Evolutionary conservation across 1,139 yeast genomes (phyloP), one percentile per base, ranked within the genome.

Genomic region (Geotrichum europaeum): DNA sequence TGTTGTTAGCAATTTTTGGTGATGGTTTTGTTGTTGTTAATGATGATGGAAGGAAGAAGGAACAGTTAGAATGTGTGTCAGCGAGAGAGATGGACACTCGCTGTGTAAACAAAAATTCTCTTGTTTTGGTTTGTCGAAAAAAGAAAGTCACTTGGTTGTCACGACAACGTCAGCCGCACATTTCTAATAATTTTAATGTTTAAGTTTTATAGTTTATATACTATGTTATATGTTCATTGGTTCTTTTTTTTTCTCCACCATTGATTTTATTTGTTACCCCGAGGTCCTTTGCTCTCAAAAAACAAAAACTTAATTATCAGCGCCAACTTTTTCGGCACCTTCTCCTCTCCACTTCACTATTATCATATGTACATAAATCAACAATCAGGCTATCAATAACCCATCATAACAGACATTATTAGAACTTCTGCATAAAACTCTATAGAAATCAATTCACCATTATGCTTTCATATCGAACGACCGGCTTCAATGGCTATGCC

Each of bases 401-500:
- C 2, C 2, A 28, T 28, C 9, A 28, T 28, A 7, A 4, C 7
- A 5, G 10, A 28, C 32, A 28, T 7, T 2, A 28, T 9, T 28
- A 28, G 5, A 28, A 28, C 32, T 28, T 9, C 9, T 28, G 32
- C 32, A 28, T 28, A 28, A 7, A 28, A 0, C 10, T 9, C 5
- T 28, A 28, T 28, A 28, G 32, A 28, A 28, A 28, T 28, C 32
- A 28, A 28, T 28, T 28, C 10, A 9, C 32, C 20, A 55, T 5
- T 43, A 91, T 92, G 97, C 79, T 90, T 25, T 78, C 86, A 3
- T 91, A 79, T 72, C 79, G 90, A 67, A 89, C 96, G 28, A 76
- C 79, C 32, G 96, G 97, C 2, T 90, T 83, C 75, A 88, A 91
- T 70, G 97, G 97, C 18, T 90, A 89, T 72, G 87, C 87, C 0